Percentiles rank a stretch among this genome's conserved stretches.
Conservation (phyloP, 345 rosid genomes). For the Iberis pinnata region DNA sequence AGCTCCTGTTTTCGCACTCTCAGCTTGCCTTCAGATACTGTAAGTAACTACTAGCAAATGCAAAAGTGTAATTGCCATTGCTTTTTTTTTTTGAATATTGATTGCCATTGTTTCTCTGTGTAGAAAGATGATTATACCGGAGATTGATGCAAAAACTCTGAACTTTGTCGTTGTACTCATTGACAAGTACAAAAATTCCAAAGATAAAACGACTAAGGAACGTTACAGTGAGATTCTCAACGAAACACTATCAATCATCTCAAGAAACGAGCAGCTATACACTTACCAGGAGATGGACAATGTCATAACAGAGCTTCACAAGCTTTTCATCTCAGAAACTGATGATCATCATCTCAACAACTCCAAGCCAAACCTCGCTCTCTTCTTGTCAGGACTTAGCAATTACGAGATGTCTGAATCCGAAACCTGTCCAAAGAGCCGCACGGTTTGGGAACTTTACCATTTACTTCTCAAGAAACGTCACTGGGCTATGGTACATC, state of each 20-base stretch:
- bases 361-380: slow-evolving; percentile 60
- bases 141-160: slow-evolving; percentile 54
- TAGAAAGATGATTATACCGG: slow-evolving; percentile 53
- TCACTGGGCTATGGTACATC: slow-evolving; percentile 78
- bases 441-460: slow-evolving; percentile 67
- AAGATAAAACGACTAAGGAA: slow-evolving; percentile 28
- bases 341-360: slow-evolving; percentile 27
- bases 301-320: slow-evolving; percentile 57
- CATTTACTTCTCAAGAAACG: slow-evolving; percentile 66
- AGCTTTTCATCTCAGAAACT: slow-evolving; percentile 46
- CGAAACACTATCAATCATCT: slow-evolving; percentile 44
- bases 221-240: slow-evolving; percentile 43
- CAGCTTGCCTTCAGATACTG: slow-evolving; percentile 66
- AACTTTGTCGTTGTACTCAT: slow-evolving; percentile 42
- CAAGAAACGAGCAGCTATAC: slow-evolving; percentile 47
- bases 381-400: slow-evolving; percentile 65
- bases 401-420: slow-evolving; percentile 51
- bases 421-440: slow-evolving; percentile 54
- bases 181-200: slow-evolving; percentile 35
- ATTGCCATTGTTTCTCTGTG: slow-evolving; percentile 17
- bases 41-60: slow-evolving; percentile 34
- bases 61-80: too few species aligned
- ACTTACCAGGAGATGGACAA: slow-evolving; percentile 53
- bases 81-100: neutral
- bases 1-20: slow-evolving; percentile 53